Base-by-base conservation (phyloP, 176 grass and related monocot genomes). In the Chloris gayana region DNA sequence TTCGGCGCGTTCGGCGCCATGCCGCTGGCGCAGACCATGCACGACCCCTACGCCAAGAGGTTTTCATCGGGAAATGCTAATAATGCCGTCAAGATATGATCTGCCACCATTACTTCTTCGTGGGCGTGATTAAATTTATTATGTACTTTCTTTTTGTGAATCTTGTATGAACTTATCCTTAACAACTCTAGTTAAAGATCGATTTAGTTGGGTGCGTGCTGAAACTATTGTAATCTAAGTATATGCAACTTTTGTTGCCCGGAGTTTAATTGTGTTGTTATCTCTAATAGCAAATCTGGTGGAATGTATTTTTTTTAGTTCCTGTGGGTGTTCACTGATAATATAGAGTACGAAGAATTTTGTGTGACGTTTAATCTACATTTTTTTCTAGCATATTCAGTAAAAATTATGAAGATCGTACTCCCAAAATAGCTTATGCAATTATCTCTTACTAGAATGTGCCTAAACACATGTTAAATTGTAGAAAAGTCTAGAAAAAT, bases 1-100 rank as follows among this genome's bases (percentile, higher is more conserved):
- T 91, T 88, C 11, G 88, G 91, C 0, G 88, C 83, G 53, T 94
- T 94, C 8, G 83, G 91, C 1, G 70, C 75, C 64, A 88, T 88
- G 88, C 85, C 83, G 3, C 5, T 37, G 35, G 31, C 77, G 70
- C 85, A 88, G 79, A 90, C 68, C 13, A 88, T 85, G 85, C 85
- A 68, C 1, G 88, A 90, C 41, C 88, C 85, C 1, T 93, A 85
- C 78, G 57, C 42, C 49, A 80, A 71, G 70, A 80, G 78, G 49
- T 85, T 89, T 44, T 75, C 45, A 29, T 74, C 46, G n/a, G 79
- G 82, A 18, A 72, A 83, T 0, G 62, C 69, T 32, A 72, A 25
- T 60, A 27, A 80, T 7, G 67, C 64, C 34, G 25, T 67, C 65
- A 89, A 59, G 65, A 85, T 77, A 14, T 89, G 78, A 89, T 82